Percentiles rank a stretch among this genome's conserved stretches.
phyloP scores from a whole-genome alignment of 108 stramenopile genomes.

The Conticribra weissflogii region DNA sequence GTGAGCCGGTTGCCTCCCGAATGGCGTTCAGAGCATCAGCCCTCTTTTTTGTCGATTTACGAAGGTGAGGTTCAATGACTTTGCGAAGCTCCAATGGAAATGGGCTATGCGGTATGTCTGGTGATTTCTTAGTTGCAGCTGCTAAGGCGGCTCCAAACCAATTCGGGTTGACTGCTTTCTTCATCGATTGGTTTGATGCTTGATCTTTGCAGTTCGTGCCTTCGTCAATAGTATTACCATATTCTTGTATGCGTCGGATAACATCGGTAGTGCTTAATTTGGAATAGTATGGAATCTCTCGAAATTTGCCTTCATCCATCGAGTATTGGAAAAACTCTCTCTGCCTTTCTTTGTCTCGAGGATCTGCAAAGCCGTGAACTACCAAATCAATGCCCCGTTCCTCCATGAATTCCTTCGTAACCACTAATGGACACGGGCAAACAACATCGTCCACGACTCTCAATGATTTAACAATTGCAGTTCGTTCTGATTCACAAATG shows the following conservation, averaged over 20 bases:
- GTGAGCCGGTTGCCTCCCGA: conserved; percentile 38
- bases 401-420: conserved; percentile 70
- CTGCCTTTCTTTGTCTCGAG: conserved; percentile 60
- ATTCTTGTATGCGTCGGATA: conserved; percentile 40
- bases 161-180: conserved; percentile 32
- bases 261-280: conserved; percentile 70
- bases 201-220: conserved; percentile 4
- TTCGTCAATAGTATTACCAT: background rate
- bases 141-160: conserved; percentile 68
- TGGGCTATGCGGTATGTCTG: conserved; percentile 52
- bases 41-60: conserved; percentile 49
- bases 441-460: conserved; percentile 57
- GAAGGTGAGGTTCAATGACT: conserved; percentile 62
- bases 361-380: conserved; percentile 75
- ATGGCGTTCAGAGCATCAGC: conserved; percentile 49
- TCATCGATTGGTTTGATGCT: background rate
- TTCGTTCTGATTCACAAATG: conserved; percentile 59
- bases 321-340: conserved; percentile 61
- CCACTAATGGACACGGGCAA: conserved; percentile 74
- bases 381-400: conserved; percentile 69
- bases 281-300: conserved; percentile 60
- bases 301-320: conserved; percentile 55
- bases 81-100: conserved; percentile 52
- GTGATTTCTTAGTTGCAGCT: conserved; percentile 47
- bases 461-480: conserved; percentile 57